phyloP scores from a whole-genome alignment of 179 eudicot genomes.

The Silene coronaria region DNA sequence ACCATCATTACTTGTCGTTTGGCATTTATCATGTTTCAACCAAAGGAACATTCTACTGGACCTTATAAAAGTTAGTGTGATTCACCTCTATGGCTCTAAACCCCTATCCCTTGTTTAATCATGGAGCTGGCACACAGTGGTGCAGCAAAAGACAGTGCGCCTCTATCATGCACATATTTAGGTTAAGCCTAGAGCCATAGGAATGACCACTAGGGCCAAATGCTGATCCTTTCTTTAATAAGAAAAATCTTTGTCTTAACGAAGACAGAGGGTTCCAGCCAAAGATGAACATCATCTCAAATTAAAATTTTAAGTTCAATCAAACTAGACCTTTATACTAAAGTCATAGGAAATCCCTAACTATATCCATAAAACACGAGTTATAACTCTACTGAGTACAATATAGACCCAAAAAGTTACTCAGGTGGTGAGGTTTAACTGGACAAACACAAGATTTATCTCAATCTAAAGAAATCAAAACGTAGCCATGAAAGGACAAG shows the following conservation, averaged over 20 bases:
- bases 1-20: background rate
- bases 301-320: background rate
- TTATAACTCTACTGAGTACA: background rate
- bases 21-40: background rate
- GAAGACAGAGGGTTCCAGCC: background rate
- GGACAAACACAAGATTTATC: background rate
- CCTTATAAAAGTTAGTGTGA: background rate
- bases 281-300: background rate
- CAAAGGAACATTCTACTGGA: background rate
- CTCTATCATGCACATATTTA: background rate
- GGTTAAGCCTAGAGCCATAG: background rate
- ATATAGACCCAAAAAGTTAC: background rate
- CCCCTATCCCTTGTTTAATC: background rate
- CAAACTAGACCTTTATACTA: background rate
- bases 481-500: too few relatives aligned
- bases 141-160: background rate
- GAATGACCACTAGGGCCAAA: background rate
- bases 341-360: background rate
- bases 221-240: background rate
- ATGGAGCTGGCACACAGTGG: background rate
- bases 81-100: too few relatives aligned
- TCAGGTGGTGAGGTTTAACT: background rate
- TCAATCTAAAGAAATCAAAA: background rate
- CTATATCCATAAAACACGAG: background rate
- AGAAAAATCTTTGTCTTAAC: background rate